Evolutionary conservation across 2,329 filamentous ascomycete genomes (phyloP).

Genomic region (Ilyonectria destructans): DNA sequence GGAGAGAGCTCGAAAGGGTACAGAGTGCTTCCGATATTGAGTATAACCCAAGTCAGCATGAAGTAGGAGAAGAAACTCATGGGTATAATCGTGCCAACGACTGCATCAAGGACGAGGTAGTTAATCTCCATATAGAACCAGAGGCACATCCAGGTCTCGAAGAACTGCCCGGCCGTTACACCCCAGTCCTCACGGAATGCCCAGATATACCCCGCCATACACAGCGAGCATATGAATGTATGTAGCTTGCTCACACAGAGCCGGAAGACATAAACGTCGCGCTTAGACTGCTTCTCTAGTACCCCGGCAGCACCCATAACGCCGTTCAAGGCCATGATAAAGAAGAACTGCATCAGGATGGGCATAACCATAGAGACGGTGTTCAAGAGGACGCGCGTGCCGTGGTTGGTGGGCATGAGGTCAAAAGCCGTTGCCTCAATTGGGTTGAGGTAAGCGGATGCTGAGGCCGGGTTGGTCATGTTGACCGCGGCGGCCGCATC

Average conservation of each 20-base stretch:
- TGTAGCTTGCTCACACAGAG: constrained; percentile 25
- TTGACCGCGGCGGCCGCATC: constrained; percentile 33
- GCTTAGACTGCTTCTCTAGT: too few relatives aligned
- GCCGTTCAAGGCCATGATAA: constrained; percentile 36
- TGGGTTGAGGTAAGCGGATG: constrained; percentile 51
- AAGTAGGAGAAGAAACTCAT: constrained; percentile 60
- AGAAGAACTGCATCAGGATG: constrained; percentile 50
- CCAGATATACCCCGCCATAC: constrained; percentile 60
- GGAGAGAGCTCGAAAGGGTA: constrained; percentile 57
- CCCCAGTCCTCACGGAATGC: constrained; percentile 60
- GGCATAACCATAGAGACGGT: constrained; percentile 56
- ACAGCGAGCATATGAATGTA: constrained; percentile 56
- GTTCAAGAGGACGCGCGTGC: constrained; percentile 53
- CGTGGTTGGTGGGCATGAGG: constrained; percentile 53
- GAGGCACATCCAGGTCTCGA: constrained; percentile 48
- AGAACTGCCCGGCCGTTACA: constrained; percentile 52
- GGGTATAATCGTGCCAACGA: constrained; percentile 49
- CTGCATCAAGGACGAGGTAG: constrained; percentile 59
- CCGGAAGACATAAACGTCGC: too few relatives aligned
- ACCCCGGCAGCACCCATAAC: too few relatives aligned
- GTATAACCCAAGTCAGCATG: constrained; percentile 60
- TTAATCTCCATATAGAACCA: constrained; percentile 62
- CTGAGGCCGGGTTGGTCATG: constrained; percentile 38
- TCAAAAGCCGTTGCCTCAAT: constrained; percentile 44
- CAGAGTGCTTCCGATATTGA: constrained; percentile 57